These are phyloP conservation scores for Xylaria hypoxylon DNA, from an alignment of 2,329 filamentous ascomycete species.

Conservation along the genomic window DNA sequence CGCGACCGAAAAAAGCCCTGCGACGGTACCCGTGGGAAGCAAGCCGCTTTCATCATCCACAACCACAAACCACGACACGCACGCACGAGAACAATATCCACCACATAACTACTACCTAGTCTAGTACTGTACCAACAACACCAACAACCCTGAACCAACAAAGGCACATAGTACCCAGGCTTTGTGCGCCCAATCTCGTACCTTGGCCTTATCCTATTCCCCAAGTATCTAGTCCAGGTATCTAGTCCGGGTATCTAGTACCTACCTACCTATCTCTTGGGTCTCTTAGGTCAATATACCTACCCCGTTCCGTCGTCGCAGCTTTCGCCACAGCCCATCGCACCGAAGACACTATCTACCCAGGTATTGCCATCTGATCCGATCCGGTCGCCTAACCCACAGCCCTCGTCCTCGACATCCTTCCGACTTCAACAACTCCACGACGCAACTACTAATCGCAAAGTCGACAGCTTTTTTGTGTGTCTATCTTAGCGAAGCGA, in stretches of 20 bases:
- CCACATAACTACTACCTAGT: conserved; percentile 32
- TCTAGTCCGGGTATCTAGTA: too few relatives aligned
- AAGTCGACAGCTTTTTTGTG: conserved; percentile 1
- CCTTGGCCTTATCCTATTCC: neutral
- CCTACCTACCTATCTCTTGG: too few relatives aligned
- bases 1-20: conserved; percentile 32
- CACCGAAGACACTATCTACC: conserved; percentile 10
- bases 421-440: neutral
- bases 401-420: neutral
- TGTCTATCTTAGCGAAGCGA: neutral
- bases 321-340: conserved; percentile 16
- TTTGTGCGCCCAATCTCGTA: conserved; percentile 10
- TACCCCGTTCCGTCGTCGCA: conserved; percentile 19
- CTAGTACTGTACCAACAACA: too few relatives aligned
- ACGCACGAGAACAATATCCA: conserved; percentile 34
- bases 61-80: too few relatives aligned
- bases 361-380: conserved; percentile 13
- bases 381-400: conserved; percentile 24
- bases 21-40: conserved; percentile 11
- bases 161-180: conserved; percentile 31
- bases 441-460: conserved; percentile 4
- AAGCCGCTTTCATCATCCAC: conserved; percentile 51
- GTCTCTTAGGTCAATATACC: conserved; percentile 12
- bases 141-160: too few relatives aligned
- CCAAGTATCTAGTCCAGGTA: too few relatives aligned